A percentile compares a stretch with the other conserved stretches of the same genome.
These are phyloP conservation scores for Neofusicoccum sp. DNA, from an alignment of 2,329 filamentous ascomycete genomes.

Conservation along the genomic window DNA sequence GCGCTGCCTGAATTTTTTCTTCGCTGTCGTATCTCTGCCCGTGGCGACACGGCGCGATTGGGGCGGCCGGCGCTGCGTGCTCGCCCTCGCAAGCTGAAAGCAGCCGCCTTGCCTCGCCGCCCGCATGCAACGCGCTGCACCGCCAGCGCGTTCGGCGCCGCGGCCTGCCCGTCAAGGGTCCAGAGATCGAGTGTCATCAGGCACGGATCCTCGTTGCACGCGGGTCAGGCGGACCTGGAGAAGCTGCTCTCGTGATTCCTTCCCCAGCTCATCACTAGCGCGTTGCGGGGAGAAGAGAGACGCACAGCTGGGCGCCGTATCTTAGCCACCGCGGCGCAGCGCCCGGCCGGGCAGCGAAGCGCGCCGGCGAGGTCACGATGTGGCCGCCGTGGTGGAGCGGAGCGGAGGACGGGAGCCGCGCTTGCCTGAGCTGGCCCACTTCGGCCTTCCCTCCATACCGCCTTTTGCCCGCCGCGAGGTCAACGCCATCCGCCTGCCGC, in stretches of 20 bases:
- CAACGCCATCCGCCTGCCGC: too few species aligned
- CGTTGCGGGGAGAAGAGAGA: conserved; percentile 12
- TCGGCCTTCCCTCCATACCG: conserved; percentile 11
- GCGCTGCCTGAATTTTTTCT: conserved; percentile 2
- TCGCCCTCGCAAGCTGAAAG: background rate
- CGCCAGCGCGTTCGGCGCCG: background rate
- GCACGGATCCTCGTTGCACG: conserved; percentile 17
- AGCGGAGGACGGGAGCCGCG: conserved; percentile 5
- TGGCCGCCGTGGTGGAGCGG: conserved; percentile 12
- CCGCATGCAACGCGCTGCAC: background rate
- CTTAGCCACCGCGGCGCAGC: conserved; percentile 7
- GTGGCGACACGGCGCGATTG: background rate
- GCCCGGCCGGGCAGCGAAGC: conserved; percentile 1
- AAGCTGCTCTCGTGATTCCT: conserved; percentile 11
- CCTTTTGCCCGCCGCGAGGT: background rate
- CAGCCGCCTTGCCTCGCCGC: background rate
- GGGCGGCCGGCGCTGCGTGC: background rate
- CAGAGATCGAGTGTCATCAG: conserved; percentile 14
- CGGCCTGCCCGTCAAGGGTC: conserved; percentile 14
- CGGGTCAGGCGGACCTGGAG: conserved; percentile 18
- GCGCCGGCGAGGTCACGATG: conserved; percentile 1
- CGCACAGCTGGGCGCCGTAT: conserved; percentile 11
- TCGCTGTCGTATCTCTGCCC: background rate
- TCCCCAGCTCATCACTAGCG: conserved; percentile 16
- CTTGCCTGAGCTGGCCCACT: conserved; percentile 5